Conservation (phyloP, 1,284 basidiomycete species). For the Microbotryum violaceum region DNA sequence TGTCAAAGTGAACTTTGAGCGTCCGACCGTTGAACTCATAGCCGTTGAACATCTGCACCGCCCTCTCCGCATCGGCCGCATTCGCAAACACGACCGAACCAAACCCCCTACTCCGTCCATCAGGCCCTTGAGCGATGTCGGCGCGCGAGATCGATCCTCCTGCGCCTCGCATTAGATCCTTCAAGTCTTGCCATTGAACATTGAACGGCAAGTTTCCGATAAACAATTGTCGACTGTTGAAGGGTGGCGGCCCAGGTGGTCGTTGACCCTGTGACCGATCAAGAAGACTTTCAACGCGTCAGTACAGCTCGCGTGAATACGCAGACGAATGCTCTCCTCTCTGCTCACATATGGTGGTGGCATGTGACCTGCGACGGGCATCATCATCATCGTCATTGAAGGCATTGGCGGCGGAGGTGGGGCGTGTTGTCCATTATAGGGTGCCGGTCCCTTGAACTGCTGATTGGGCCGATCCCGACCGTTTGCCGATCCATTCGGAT, state of each 20-base stretch:
- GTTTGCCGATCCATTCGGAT: no score
- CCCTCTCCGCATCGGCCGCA: conserved; percentile 75
- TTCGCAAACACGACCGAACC: conserved; percentile 78
- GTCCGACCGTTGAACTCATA: conserved; percentile 70
- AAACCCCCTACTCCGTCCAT: conserved; percentile 77
- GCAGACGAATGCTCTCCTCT: neutral
- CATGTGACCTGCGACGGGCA: neutral
- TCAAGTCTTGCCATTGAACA: conserved; percentile 94
- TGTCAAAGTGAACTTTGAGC: conserved; percentile 80
- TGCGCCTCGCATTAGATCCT: conserved; percentile 89
- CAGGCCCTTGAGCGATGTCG: conserved; percentile 77
- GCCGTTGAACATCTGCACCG: conserved; percentile 48
- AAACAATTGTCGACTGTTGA: conserved; percentile 50
- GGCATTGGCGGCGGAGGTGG: no score
- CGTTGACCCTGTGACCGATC: neutral
- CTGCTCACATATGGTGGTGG: neutral
- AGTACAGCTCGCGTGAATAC: neutral
- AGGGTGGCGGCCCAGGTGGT: conserved; percentile 2
- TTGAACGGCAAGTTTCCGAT: conserved; percentile 86
- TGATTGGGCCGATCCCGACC: no score
- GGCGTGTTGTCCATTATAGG: no score
- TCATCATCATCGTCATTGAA: no score
- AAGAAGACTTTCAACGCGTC: neutral
- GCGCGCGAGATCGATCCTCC: conserved; percentile 83
- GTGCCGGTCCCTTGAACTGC: no score